Percentiles rank a stretch among this genome's conserved stretches.
phyloP scores from a whole-genome alignment of 1,284 basidiomycete genomes.

The Coniferiporia sulphurascens region DNA sequence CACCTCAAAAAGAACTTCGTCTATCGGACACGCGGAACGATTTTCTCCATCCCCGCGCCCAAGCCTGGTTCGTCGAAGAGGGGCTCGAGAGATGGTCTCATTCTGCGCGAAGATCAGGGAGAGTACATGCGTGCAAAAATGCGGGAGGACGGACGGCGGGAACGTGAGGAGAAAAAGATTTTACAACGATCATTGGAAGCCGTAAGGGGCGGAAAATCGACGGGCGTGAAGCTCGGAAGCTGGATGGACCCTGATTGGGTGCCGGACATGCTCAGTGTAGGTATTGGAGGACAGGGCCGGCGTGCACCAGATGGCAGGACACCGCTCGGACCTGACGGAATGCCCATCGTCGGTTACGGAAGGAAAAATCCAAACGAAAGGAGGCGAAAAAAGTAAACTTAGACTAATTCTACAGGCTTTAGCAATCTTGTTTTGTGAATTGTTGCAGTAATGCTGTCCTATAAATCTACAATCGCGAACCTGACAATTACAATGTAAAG shows the following conservation, averaged over 20 bases:
- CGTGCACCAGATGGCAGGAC: constrained; percentile 44
- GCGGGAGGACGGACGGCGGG: constrained; percentile 62
- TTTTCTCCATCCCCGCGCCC: constrained; percentile 90
- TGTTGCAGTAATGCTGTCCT: neutral
- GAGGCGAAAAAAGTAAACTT: constrained; percentile 41
- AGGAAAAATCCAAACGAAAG: constrained; percentile 84
- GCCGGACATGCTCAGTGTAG: constrained; percentile 77
- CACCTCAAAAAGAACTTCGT: constrained; percentile 96
- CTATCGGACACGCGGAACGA: constrained; percentile 88
- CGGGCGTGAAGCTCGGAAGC: constrained; percentile 53
- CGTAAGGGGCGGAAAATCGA: constrained; percentile 40
- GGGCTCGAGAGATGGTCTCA: constrained; percentile 74
- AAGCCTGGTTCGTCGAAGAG: constrained; percentile 86
- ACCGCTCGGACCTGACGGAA: constrained; percentile 44
- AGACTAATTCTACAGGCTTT: constrained; percentile 14
- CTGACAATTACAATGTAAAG: neutral
- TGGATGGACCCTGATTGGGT: constrained; percentile 98
- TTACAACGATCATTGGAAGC: constrained; percentile 56
- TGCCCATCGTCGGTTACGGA: constrained; percentile 83
- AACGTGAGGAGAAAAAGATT: constrained; percentile 76
- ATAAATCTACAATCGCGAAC: neutral
- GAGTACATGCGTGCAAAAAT: constrained; percentile 83
- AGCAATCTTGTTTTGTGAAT: constrained; percentile 17
- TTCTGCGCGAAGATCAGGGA: constrained; percentile 86
- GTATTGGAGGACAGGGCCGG: constrained; percentile 71